These are phyloP conservation scores for Gypsophila paniculata DNA, from an alignment of 179 eudicot species.

Conservation along the genomic window DNA sequence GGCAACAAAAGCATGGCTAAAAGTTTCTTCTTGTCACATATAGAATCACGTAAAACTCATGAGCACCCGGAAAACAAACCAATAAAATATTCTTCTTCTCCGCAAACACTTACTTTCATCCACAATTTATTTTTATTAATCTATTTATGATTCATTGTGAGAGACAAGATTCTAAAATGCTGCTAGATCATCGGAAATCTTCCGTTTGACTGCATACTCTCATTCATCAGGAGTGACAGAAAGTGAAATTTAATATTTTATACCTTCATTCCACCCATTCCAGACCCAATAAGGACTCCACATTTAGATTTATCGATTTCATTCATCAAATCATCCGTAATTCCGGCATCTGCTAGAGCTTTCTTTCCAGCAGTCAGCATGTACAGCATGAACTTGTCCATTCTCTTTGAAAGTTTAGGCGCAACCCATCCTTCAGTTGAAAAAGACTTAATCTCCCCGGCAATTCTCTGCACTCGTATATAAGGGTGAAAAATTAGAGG, in stretches of 20 bases:
- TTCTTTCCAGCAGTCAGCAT: conserved; percentile 97
- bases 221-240: conserved; percentile 12
- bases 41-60: conserved; percentile 12
- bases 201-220: background rate
- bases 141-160: background rate
- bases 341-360: conserved; percentile 79
- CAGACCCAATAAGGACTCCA: conserved; percentile 95
- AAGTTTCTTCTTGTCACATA: background rate
- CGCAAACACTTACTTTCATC: background rate
- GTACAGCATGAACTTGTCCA: conserved; percentile 96
- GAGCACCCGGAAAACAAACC: conserved; percentile 2
- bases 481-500: conserved; percentile 6
- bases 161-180: background rate
- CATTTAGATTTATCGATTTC: conserved; percentile 70
- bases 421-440: conserved; percentile 91
- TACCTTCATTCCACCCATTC: conserved; percentile 99
- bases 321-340: conserved; percentile 72
- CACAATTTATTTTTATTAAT: background rate
- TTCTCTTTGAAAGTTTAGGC: conserved; percentile 85
- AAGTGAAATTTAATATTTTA: conserved; percentile 11
- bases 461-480: conserved; percentile 56
- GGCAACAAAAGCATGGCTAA: conserved; percentile 5
- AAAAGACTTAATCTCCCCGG: conserved; percentile 91
- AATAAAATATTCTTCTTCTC: background rate
- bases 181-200: background rate